Percentiles rank a stretch among this genome's conserved stretches.
phyloP scores from a whole-genome alignment of 192 early-diverging fungal species.

The Coemansia sp. region DNA sequence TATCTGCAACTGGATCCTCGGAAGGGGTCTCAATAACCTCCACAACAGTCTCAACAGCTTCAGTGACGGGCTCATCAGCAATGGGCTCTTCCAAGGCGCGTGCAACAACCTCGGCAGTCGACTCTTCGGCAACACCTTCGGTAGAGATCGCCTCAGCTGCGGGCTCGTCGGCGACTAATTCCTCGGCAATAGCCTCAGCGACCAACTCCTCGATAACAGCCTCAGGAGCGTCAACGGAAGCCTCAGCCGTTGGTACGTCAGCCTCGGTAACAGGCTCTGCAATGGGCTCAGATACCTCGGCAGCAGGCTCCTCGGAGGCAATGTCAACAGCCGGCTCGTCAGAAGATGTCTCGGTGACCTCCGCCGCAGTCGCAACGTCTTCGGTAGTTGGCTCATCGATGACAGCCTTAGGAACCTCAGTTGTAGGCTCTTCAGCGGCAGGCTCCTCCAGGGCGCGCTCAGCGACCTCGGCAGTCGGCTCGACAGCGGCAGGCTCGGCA shows the following conservation, averaged over 20 bases:
- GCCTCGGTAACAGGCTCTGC: conserved; percentile 1
- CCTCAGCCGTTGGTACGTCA: too few species aligned
- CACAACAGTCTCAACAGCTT: too few species aligned
- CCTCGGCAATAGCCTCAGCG: background rate
- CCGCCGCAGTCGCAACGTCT: background rate
- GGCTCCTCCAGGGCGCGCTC: too few species aligned
- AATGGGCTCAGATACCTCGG: background rate
- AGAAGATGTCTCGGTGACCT: background rate
- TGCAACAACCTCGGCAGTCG: background rate
- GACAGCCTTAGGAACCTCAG: background rate
- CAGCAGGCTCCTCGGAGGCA: too few species aligned
- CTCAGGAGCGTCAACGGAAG: too few species aligned
- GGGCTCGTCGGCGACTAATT: background rate
- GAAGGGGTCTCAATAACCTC: too few species aligned
- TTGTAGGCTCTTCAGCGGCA: background rate
- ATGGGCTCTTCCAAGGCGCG: background rate
- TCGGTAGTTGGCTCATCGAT: background rate
- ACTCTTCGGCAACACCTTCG: background rate
- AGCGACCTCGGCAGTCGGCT: too few species aligned
- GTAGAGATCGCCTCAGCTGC: too few species aligned
- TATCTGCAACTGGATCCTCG: too few species aligned
- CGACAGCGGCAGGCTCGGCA: too few species aligned
- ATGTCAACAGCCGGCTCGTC: background rate
- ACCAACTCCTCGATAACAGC: too few species aligned
- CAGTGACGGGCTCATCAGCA: background rate